Conservation (phyloP, 495 filamentous ascomycete genomes). For the Aspergillus hancockii region DNA sequence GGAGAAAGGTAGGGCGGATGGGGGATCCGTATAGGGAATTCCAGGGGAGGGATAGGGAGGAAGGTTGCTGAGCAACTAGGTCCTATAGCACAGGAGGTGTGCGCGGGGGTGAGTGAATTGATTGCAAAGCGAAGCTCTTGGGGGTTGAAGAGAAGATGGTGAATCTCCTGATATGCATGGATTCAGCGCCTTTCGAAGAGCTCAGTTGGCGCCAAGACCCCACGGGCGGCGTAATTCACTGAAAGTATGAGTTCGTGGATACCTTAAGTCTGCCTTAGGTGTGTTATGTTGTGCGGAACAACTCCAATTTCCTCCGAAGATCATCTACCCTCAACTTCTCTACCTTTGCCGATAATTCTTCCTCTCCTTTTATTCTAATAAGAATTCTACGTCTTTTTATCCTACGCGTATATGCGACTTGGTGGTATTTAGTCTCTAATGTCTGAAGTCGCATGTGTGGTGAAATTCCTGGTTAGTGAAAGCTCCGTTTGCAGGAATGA, state of each 20-base stretch:
- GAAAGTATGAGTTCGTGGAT: background rate
- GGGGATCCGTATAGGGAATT: slow-evolving; percentile 1
- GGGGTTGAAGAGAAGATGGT: background rate
- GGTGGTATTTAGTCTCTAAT: too few species aligned
- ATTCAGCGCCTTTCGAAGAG: slow-evolving; percentile 1
- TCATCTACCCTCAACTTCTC: background rate
- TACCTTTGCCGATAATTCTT: background rate
- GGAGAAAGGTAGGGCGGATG: slow-evolving; percentile 8
- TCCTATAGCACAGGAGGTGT: background rate
- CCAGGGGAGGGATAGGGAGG: background rate
- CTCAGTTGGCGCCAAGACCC: slow-evolving; percentile 7
- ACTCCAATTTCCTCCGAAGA: background rate
- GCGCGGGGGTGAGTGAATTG: slow-evolving; percentile 1
- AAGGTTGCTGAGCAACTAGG: slow-evolving; percentile 4
- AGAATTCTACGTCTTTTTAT: too few species aligned
- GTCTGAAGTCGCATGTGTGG: background rate
- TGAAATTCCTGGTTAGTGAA: background rate
- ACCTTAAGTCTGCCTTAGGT: background rate
- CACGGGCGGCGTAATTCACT: slow-evolving; percentile 5
- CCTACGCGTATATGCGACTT: background rate
- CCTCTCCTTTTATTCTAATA: background rate
- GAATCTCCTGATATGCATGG: background rate
- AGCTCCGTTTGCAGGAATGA: background rate
- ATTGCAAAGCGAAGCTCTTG: background rate
- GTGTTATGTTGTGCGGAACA: background rate